Base-by-base conservation (phyloP, 2,329 filamentous ascomycete species). In the Calonectria hongkongensis region DNA sequence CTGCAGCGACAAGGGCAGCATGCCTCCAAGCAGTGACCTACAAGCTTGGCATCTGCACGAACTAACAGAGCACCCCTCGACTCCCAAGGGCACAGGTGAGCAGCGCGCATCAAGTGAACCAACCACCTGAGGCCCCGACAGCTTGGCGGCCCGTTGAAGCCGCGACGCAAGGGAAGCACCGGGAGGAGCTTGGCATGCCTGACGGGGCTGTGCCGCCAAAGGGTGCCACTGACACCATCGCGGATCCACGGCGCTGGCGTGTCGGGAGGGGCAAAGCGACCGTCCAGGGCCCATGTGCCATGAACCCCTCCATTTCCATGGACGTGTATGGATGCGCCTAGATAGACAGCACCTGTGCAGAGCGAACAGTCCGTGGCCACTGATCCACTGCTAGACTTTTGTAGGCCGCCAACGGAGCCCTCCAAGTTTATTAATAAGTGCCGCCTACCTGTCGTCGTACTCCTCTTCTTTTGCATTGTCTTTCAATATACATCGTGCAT, bases 161-260 rank as follows among this genome's bases (percentile, higher is more conserved):
- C 33, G 43, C 54, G 28, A 60, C 47, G n/a, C n/a, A 25, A 50
- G 58, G 43, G 58, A 43, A 54, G 36, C 58, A 54, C 45, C 50
- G 56, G 47, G 66, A 45, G 13, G 13, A 36, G 62, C 68, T 70
- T 66, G 68, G 62, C 68, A 43, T 66, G 47, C 66, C 50, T 30
- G 54, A 65, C 33, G 36, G 36, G 66, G 66, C 66, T 69, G 58
- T 69, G 68, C 58, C 48, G 13, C 21, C 30, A 27, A 47, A 43
- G 67, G 48, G 48, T 72, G 63, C 63, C 36, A 68, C 56, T 72
- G 69, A 67, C 69, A 67, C 56, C 56, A 67, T 67, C 45, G 33
- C 54, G 33, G 45, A 66, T 68, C 66, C 54, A 68, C 54, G 66
- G 8, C 27, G 54, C 30, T 54, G 64, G 63, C 63, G 63, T 51